phyloP scores from a whole-genome alignment of 1,139 yeast species.

The Geotrichum klebahnii region DNA sequence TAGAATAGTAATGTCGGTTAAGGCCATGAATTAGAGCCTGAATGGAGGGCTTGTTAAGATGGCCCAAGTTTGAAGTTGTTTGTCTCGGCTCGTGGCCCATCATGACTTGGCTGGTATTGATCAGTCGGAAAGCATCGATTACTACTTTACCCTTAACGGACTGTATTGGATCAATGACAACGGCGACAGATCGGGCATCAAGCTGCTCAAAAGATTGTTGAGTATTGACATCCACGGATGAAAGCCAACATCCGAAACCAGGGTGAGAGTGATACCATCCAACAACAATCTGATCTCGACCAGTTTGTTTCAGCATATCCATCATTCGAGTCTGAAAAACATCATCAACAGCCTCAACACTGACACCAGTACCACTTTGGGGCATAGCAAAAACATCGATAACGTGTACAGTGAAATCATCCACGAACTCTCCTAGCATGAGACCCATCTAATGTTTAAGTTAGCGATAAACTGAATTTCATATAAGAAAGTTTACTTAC shows the following conservation, averaged over 20 bases:
- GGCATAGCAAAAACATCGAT: constrained; percentile 99
- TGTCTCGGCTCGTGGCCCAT: constrained; percentile 98
- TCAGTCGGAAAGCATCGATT: constrained; percentile 94
- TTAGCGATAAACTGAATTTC: constrained; percentile 4
- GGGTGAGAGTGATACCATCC: constrained; percentile 99
- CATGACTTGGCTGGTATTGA: constrained; percentile 83
- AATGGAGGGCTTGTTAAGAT: constrained; percentile 93
- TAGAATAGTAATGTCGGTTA: constrained; percentile 93
- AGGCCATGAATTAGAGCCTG: constrained; percentile 96
- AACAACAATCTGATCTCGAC: constrained; percentile 96
- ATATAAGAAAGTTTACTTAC: constrained; percentile 24
- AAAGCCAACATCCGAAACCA: constrained; percentile 97
- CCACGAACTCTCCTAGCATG: constrained; percentile 97
- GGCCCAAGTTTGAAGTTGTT: constrained; percentile 92
- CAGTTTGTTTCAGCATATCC: constrained; percentile 99
- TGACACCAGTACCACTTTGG: constrained; percentile 90
- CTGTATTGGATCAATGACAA: constrained; percentile 95
- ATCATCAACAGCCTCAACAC: constrained; percentile 98
- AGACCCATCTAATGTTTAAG: constrained; percentile 66
- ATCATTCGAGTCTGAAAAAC: constrained; percentile 98
- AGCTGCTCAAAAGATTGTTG: constrained; percentile 96
- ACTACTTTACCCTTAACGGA: constrained; percentile 98
- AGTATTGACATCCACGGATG: constrained; percentile 94
- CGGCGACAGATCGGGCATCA: constrained; percentile 93
- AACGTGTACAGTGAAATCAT: constrained; percentile 94